Evolutionary conservation across 2,329 filamentous ascomycete genomes (phyloP).

Genomic region (Exophiala oligosperma): DNA sequence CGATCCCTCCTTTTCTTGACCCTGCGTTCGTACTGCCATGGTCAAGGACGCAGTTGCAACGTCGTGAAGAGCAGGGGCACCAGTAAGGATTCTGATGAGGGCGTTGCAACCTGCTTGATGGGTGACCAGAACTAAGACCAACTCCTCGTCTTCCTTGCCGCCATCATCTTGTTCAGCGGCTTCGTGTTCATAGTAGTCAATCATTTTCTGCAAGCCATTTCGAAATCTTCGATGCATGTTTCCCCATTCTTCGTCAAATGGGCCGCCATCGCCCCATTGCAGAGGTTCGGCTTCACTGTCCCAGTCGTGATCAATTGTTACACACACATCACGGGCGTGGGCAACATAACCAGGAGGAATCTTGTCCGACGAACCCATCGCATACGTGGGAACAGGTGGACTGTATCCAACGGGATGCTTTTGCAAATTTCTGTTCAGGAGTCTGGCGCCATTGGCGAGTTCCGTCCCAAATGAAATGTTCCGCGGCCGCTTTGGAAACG

Average conservation of each 20-base stretch:
- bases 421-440: slow-evolving; percentile 17
- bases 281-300: slow-evolving; percentile 80
- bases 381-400: slow-evolving; percentile 77
- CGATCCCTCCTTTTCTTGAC: slow-evolving; percentile 17
- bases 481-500: slow-evolving; percentile 24
- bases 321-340: slow-evolving; percentile 84
- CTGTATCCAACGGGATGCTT: slow-evolving; percentile 56
- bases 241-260: slow-evolving; percentile 92
- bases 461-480: slow-evolving; percentile 27
- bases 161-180: slow-evolving; percentile 40
- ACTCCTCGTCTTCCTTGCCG: slow-evolving; percentile 65
- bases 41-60: slow-evolving; percentile 88
- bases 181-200: slow-evolving; percentile 73
- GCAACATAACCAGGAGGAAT: slow-evolving; percentile 88
- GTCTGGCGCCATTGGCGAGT: slow-evolving; percentile 19
- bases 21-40: slow-evolving; percentile 69
- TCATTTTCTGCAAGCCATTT: slow-evolving; percentile 71
- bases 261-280: slow-evolving; percentile 83
- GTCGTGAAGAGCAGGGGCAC: slow-evolving; percentile 87
- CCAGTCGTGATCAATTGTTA: slow-evolving; percentile 91
- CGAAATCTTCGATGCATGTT: slow-evolving; percentile 91
- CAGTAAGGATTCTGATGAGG: slow-evolving; percentile 85
- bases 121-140: slow-evolving; percentile 83
- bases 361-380: slow-evolving; percentile 73
- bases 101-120: slow-evolving; percentile 97